Evolutionary conservation across 805 yeast genomes (phyloP).

Genomic region (Danielia reshetovae): DNA sequence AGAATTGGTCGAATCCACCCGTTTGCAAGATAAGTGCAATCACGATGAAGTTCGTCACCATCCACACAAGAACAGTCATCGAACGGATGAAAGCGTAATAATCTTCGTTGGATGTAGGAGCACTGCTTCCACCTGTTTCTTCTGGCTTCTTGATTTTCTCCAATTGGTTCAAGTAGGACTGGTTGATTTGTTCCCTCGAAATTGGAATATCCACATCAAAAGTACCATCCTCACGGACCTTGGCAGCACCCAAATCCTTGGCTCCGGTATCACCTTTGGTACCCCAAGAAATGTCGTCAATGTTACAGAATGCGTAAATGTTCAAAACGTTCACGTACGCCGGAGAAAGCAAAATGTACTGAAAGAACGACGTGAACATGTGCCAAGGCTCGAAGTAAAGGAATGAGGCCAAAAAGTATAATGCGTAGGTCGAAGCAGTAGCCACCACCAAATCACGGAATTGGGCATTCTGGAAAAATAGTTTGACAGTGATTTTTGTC

Average conservation of each 20-base stretch:
- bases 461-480: constrained; percentile 44
- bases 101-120: constrained; percentile 36
- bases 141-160: constrained; percentile 46
- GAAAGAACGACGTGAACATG: constrained; percentile 51
- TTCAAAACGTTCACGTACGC: constrained; percentile 54
- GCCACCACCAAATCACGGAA: constrained; percentile 54
- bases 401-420: constrained; percentile 55
- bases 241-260: constrained; percentile 51
- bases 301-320: constrained; percentile 66
- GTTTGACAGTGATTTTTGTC: constrained; percentile 39
- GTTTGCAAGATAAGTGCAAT: constrained; percentile 41
- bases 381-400: constrained; percentile 67
- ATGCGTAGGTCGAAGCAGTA: constrained; percentile 56
- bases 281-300: constrained; percentile 73
- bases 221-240: constrained; percentile 50
- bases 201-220: constrained; percentile 52
- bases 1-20: constrained; percentile 41
- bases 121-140: constrained; percentile 25
- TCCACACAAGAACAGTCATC: constrained; percentile 45
- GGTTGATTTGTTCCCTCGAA: constrained; percentile 49
- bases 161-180: constrained; percentile 48
- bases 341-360: constrained; percentile 49
- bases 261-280: constrained; percentile 68
- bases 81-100: constrained; percentile 44
- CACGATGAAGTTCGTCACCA: constrained; percentile 39